phyloP scores from a whole-genome alignment of 2,329 filamentous ascomycete species.

The Helotiales sp. region DNA sequence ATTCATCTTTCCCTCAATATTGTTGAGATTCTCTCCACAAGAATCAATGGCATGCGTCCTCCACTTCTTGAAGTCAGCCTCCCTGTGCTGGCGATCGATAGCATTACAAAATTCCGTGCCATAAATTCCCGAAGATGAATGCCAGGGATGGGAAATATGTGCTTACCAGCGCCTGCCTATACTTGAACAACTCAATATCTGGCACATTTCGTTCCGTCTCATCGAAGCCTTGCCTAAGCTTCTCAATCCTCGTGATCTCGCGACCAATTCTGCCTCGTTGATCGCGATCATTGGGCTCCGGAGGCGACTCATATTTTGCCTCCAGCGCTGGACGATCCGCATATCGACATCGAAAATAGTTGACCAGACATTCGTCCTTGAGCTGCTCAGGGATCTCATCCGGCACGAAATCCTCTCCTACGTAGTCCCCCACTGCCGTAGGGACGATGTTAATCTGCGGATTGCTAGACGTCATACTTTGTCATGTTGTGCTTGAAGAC shows the following conservation, averaged over 20 bases:
- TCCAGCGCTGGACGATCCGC: not conserved
- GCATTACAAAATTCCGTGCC: not conserved
- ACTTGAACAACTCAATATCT: not conserved
- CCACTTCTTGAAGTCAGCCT: not conserved
- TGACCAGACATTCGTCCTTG: conserved; percentile 3
- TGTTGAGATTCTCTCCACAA: not conserved
- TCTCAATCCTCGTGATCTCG: conserved; percentile 10
- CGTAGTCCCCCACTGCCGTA: not conserved
- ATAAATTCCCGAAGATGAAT: not conserved
- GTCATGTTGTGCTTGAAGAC: not conserved
- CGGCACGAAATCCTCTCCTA: conserved; percentile 2
- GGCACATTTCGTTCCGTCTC: not conserved
- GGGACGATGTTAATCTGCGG: conserved; percentile 1
- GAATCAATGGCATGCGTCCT: not conserved
- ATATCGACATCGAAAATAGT: conserved; percentile 17
- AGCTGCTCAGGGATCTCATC: conserved; percentile 13
- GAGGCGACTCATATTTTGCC: not conserved
- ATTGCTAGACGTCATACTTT: not conserved
- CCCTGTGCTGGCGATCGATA: no score
- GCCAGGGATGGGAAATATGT: not conserved
- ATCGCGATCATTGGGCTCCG: not conserved
- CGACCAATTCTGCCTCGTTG: not conserved
- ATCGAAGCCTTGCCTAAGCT: conserved; percentile 1
- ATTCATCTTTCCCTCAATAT: not conserved
- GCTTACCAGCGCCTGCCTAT: not conserved